phyloP scores from a whole-genome alignment of 768 basidiomycete species.

The Steccherinum ochraceum region DNA sequence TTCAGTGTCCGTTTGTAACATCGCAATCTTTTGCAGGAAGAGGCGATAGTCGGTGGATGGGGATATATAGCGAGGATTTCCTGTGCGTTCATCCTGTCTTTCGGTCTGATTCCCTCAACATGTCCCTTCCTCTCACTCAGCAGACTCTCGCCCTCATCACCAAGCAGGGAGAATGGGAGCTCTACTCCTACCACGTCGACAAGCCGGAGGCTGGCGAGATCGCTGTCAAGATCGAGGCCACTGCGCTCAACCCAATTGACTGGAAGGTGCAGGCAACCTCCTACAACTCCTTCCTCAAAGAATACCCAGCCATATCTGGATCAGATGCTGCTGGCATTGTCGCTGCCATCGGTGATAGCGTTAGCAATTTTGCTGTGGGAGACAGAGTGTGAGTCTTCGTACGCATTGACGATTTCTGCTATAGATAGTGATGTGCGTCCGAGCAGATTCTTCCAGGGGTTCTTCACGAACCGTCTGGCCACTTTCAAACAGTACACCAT shows the following conservation, averaged over 20 bases:
- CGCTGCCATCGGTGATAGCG: slow-evolving; percentile 32
- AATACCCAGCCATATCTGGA: slow-evolving; percentile 33
- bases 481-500: slow-evolving; percentile 24
- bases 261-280: slow-evolving; percentile 18
- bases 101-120: not conserved
- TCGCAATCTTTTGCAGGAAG: too few relatives aligned
- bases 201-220: slow-evolving; percentile 20
- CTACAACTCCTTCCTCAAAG: slow-evolving; percentile 23
- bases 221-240: slow-evolving; percentile 21
- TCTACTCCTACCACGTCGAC: slow-evolving; percentile 5
- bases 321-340: slow-evolving; percentile 34
- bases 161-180: not conserved
- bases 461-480: slow-evolving; percentile 1
- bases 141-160: slow-evolving; percentile 9
- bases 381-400: slow-evolving; percentile 34
- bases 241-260: slow-evolving; percentile 28
- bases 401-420: not conserved
- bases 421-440: not conserved
- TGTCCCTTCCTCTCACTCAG: slow-evolving; percentile 1
- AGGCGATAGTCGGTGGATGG: too few relatives aligned
- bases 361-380: slow-evolving; percentile 29
- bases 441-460: not conserved
- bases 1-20: too few relatives aligned
- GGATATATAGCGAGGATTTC: not conserved
- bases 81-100: not conserved